Base-by-base conservation (phyloP, 306 rosid genomes). In the Sindora glabra region DNA sequence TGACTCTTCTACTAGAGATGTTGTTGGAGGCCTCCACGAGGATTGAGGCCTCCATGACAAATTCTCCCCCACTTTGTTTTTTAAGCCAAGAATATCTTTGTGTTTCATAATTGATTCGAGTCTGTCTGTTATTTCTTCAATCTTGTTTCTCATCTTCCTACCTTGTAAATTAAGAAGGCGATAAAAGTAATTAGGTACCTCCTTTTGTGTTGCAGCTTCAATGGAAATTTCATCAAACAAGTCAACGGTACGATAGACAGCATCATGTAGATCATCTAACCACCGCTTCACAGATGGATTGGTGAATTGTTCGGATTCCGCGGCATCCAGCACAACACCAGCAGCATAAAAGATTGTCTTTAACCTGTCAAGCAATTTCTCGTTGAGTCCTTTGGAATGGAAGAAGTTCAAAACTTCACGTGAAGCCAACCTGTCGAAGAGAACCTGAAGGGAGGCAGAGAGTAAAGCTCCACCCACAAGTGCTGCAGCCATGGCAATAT, bases 141-240 rank as follows among this genome's bases (percentile, higher is more conserved):
- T 13, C 9, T 14, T 16, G 8, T 9, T 10, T 45, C 8, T 2
- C 7, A 45, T 8, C 38, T 33, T 45, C 18, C 12, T 9, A 16
- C 18, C 22, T 17, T 5, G 18, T 5, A 21, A 46, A 18, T 26
- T 9, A 6, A n/a, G n/a, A n/a, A n/a, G n/a, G n/a, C 12, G 9
- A 7, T 11, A 46, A 3, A 19, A 10, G 53, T 19, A 47, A 30
- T 3, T 18, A 4, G n/a, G 5, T 18, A 46, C 52, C 52, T 18
- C 10, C 8, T 15, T 5, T 38, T 21, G 26, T 3, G 5, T 23
- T 26, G 48, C 5, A 13, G 39, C 60, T 21, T 57, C 57, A 29
- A 58, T 23, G 26, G 19, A 14, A 49, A 69, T 59, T 7, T 59
- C 55, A 8, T 69, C 74, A 14, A 69, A 10, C 36, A 69, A 2